Conservation (phyloP, 2,329 filamentous ascomycete species). For the Scopulariopsis brevicaulis region DNA sequence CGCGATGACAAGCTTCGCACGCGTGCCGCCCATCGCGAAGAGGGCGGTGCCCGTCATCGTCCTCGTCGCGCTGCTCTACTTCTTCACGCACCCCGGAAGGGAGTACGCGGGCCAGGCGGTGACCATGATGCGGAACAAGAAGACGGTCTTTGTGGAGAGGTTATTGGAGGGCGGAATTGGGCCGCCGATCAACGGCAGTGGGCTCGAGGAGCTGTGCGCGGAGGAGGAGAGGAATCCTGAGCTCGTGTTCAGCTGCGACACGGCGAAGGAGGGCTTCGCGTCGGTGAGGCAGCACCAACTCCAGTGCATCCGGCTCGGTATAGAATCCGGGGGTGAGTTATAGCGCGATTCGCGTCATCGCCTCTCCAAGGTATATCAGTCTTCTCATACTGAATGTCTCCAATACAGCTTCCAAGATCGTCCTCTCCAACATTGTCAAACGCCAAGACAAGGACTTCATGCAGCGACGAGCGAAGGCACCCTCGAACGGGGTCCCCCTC, state of each 20-base stretch:
- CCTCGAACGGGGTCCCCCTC: slow-evolving; percentile 15
- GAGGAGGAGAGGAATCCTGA: slow-evolving; percentile 25
- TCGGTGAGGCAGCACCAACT: slow-evolving; percentile 31
- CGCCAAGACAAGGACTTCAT: slow-evolving; percentile 19
- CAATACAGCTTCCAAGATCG: slow-evolving; percentile 18
- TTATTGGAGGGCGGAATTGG: slow-evolving; percentile 20
- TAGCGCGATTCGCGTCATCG: background rate
- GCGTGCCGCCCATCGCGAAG: background rate
- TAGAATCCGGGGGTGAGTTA: slow-evolving; percentile 31
- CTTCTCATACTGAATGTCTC: slow-evolving; percentile 9
- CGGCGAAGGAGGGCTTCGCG: slow-evolving; percentile 29
- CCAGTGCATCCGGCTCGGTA: slow-evolving; percentile 31
- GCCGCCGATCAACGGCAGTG: slow-evolving; percentile 17
- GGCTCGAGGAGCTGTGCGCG: slow-evolving; percentile 20
- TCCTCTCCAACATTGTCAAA: slow-evolving; percentile 22
- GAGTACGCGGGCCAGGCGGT: slow-evolving; percentile 12
- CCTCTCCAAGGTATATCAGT: background rate
- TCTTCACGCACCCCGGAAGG: slow-evolving; percentile 11
- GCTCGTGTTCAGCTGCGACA: slow-evolving; percentile 29
- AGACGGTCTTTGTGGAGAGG: slow-evolving; percentile 19
- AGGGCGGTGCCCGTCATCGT: slow-evolving; percentile 4
- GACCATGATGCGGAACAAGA: slow-evolving; percentile 18
- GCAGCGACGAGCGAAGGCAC: slow-evolving; percentile 10
- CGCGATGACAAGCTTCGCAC: background rate
- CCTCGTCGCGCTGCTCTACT: slow-evolving; percentile 13